These are phyloP conservation scores for Thelephora ganbajun DNA, from an alignment of 768 basidiomycete genomes.

Conservation along the genomic window DNA sequence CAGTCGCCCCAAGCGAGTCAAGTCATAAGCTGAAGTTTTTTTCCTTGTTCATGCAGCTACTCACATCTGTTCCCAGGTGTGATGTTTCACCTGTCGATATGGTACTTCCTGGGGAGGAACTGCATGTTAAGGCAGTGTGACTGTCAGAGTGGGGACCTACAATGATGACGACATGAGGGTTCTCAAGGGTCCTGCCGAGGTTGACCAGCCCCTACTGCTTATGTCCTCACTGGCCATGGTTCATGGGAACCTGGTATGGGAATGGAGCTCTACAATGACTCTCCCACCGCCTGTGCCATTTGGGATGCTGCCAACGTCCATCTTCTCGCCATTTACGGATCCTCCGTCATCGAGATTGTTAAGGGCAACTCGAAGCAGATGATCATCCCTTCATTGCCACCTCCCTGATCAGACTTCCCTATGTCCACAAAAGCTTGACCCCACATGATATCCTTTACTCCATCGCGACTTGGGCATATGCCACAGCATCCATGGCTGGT, in stretches of 20 bases:
- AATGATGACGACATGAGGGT: constrained; percentile 86
- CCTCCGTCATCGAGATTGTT: constrained; percentile 97
- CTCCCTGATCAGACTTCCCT: constrained; percentile 83
- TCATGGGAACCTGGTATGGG: constrained; percentile 99
- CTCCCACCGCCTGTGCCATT: constrained; percentile 87
- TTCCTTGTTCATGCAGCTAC: constrained; percentile 2
- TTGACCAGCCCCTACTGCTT: constrained; percentile 82
- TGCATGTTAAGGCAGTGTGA: constrained; percentile 89
- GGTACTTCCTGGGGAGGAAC: too few relatives aligned
- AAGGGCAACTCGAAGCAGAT: constrained; percentile 97
- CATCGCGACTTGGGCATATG: constrained; percentile 83
- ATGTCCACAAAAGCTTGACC: constrained; percentile 45
- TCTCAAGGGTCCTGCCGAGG: constrained; percentile 83
- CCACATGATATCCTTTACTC: constrained; percentile 58
- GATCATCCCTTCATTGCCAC: constrained; percentile 95
- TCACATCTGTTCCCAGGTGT: constrained; percentile 37
- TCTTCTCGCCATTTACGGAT: constrained; percentile 89
- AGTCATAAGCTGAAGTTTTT: constrained; percentile 43
- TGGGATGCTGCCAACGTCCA: too few relatives aligned
- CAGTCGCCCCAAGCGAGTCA: constrained; percentile 84
- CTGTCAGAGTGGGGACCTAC: constrained; percentile 75
- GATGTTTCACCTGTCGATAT: constrained; percentile 89
- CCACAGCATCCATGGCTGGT: constrained; percentile 81
- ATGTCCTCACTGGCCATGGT: constrained; percentile 97
- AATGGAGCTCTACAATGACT: constrained; percentile 92